These are phyloP conservation scores for Dalbergia cultrata DNA, from an alignment of 306 rosid genomes.

Conservation along the genomic window DNA sequence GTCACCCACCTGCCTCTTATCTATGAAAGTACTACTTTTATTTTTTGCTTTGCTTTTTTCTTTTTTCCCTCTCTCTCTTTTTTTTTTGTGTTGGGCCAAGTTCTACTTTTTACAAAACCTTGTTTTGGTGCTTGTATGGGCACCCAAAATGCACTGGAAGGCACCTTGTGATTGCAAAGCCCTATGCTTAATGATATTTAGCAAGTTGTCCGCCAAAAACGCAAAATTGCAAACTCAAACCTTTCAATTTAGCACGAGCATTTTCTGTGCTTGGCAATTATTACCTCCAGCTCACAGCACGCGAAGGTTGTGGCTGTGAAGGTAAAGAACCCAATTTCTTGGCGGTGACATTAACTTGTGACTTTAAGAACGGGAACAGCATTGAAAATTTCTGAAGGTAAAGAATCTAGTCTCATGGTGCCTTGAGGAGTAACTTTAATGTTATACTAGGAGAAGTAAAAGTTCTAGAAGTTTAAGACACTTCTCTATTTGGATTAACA, in stretches of 20 bases:
- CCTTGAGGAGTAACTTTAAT: background rate
- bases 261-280: background rate
- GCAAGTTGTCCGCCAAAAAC: background rate
- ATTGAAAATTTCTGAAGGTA: background rate
- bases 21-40: background rate
- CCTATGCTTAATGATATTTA: background rate
- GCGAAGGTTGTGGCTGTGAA: background rate
- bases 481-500: background rate
- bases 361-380: background rate
- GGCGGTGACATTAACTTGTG: background rate
- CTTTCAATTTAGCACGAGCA: background rate
- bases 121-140: background rate
- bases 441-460: background rate
- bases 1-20: conserved; percentile 49
- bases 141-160: background rate
- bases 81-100: background rate
- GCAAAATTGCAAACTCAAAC: background rate
- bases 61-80: background rate
- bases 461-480: background rate
- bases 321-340: background rate
- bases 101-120: background rate
- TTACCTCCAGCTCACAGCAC: conserved; percentile 15
- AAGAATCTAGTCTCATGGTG: background rate
- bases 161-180: background rate
- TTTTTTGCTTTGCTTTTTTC: background rate